Conservation (phyloP, 805 yeast species). For the Myxozyma sirexii region DNA sequence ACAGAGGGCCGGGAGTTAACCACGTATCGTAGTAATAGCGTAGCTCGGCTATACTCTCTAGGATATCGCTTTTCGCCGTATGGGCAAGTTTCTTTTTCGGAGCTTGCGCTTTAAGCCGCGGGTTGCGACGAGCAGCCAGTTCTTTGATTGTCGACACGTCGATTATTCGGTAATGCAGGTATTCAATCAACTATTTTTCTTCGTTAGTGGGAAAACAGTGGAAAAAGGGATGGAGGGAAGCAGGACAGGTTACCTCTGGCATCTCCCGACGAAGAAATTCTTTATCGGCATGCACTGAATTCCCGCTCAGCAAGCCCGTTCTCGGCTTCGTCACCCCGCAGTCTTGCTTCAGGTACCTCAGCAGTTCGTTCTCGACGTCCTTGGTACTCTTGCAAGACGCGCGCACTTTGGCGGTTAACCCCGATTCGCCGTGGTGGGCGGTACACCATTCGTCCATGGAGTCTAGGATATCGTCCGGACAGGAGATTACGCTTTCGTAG, state of each 20-base stretch:
- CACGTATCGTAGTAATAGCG: constrained; percentile 74
- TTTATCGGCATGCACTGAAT: constrained; percentile 88
- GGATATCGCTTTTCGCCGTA: constrained; percentile 85
- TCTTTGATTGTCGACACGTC: constrained; percentile 92
- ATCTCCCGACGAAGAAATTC: constrained; percentile 81
- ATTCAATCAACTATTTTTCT: constrained; percentile 50
- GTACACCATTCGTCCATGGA: constrained; percentile 88
- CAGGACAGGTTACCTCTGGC: constrained; percentile 55
- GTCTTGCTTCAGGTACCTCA: constrained; percentile 59
- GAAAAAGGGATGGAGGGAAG: no score
- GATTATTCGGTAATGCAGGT: constrained; percentile 72
- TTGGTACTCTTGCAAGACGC: constrained; percentile 55
- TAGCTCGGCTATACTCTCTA: constrained; percentile 85
- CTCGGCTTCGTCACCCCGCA: constrained; percentile 51
- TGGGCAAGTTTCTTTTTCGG: constrained; percentile 74
- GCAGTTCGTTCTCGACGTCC: constrained; percentile 67
- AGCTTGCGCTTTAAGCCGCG: constrained; percentile 53
- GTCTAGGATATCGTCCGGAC: constrained; percentile 61
- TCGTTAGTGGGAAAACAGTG: no score
- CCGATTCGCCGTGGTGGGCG: constrained; percentile 72
- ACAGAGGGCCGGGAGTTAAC: constrained; percentile 34
- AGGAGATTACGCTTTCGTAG: constrained; percentile 80
- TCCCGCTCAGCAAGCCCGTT: constrained; percentile 82
- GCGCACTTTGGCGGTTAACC: constrained; percentile 73
- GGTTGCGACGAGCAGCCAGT: constrained; percentile 75